phyloP scores from a whole-genome alignment of 1,139 yeast species.

The Lodderomyces beijingensis region DNA sequence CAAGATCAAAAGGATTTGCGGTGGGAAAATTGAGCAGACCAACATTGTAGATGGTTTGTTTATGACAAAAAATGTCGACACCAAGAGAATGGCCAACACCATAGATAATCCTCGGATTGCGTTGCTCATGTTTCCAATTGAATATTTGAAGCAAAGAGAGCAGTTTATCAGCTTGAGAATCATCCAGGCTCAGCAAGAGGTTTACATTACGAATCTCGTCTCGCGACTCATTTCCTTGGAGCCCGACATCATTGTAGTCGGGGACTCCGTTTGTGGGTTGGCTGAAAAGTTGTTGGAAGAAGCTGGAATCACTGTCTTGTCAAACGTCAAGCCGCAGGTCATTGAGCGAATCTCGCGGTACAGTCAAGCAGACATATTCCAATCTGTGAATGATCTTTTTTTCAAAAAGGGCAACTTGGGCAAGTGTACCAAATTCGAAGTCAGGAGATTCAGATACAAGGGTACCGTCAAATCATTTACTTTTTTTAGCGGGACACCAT shows the following conservation, averaged over 20 bases:
- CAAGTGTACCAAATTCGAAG: conserved; percentile 65
- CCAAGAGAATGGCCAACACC: conserved; percentile 67
- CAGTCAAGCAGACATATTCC: conserved; percentile 75
- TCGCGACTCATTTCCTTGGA: conserved; percentile 70
- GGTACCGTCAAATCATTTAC: conserved; percentile 65
- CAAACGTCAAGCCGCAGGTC: conserved; percentile 77
- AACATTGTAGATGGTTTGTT: conserved; percentile 71
- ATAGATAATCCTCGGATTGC: conserved; percentile 71
- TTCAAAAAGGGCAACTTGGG: conserved; percentile 62
- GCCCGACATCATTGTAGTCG: conserved; percentile 79
- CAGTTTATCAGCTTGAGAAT: conserved; percentile 80
- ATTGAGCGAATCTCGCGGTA: conserved; percentile 75
- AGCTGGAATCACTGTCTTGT: conserved; percentile 73
- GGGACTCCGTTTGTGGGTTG: conserved; percentile 78
- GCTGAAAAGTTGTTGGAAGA: conserved; percentile 71
- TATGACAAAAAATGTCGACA: conserved; percentile 82
- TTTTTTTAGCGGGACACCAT: conserved; percentile 72
- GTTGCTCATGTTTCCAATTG: conserved; percentile 83
- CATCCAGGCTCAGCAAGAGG: conserved; percentile 83
- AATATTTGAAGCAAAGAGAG: conserved; percentile 68
- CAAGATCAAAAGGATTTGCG: conserved; percentile 78
- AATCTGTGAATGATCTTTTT: conserved; percentile 44
- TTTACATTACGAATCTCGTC: conserved; percentile 77
- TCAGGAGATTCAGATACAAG: conserved; percentile 56
- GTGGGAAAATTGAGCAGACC: conserved; percentile 63